Evolutionary conservation across 2,329 filamentous ascomycete genomes (phyloP).

Genomic region (Curvularia lunata): DNA sequence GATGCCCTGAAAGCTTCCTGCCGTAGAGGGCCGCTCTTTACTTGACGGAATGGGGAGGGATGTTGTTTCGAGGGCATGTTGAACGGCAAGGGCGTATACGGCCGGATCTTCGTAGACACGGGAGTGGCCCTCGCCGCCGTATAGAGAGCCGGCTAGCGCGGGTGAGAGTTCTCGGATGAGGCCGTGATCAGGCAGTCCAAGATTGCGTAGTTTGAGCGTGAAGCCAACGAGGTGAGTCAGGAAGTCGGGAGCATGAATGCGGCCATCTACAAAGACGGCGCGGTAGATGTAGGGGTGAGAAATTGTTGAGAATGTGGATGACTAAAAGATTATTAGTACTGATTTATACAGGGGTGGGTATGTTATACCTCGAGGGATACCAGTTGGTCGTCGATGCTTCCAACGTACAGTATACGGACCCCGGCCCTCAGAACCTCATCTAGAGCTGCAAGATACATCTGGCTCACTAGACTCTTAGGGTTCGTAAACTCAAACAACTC

Average conservation of each 20-base stretch:
- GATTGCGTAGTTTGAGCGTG: slow-evolving; percentile 88
- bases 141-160: slow-evolving; percentile 87
- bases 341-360: slow-evolving; percentile 5
- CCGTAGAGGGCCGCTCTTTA: slow-evolving; percentile 29
- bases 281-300: slow-evolving; percentile 93
- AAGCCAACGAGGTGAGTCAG: slow-evolving; percentile 93
- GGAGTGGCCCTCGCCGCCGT: slow-evolving; percentile 91
- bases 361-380: slow-evolving; percentile 80
- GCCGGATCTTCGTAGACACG: slow-evolving; percentile 87
- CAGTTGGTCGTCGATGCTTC: slow-evolving; percentile 95
- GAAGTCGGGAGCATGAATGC: slow-evolving; percentile 91
- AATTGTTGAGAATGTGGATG: slow-evolving; percentile 83
- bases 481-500: slow-evolving; percentile 95
- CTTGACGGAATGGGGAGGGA: slow-evolving; percentile 38
- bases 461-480: slow-evolving; percentile 79
- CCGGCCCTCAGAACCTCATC: slow-evolving; percentile 77
- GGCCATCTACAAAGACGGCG: slow-evolving; percentile 93
- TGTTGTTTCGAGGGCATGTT: slow-evolving; percentile 57
- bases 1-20: slow-evolving; percentile 38
- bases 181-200: slow-evolving; percentile 91
- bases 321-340: slow-evolving; percentile 65
- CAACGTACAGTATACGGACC: slow-evolving; percentile 83
- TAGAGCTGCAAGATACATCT: slow-evolving; percentile 78
- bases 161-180: slow-evolving; percentile 87
- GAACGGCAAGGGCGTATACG: slow-evolving; percentile 72